These are phyloP conservation scores for Kitagawia praeruptora DNA, from an alignment of 129 eudicot species.

Conservation along the genomic window DNA sequence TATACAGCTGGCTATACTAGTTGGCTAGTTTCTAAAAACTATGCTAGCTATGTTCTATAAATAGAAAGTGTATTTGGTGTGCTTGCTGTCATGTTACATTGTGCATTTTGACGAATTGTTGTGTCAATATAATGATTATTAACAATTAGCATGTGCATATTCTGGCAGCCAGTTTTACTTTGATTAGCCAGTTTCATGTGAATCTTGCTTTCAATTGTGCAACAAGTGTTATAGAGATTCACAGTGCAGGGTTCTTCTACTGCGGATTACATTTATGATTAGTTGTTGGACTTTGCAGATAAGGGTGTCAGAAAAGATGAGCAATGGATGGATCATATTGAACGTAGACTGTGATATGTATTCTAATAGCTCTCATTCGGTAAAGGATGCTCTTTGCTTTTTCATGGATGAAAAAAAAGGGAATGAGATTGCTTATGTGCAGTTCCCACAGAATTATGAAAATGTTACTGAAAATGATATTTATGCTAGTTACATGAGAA, in stretches of 20 bases:
- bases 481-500: constrained; percentile 41
- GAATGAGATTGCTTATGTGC: constrained; percentile 73
- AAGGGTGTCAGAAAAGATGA: constrained; percentile 74
- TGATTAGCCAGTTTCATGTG: neutral
- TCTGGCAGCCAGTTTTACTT: too few species aligned
- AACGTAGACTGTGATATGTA: constrained; percentile 96
- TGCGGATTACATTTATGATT: neutral
- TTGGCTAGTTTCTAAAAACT: too few species aligned
- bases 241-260: neutral
- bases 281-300: constrained; percentile 41
- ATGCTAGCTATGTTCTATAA: too few species aligned
- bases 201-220: neutral
- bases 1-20: too few species aligned
- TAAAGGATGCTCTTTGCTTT: constrained; percentile 84
- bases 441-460: constrained; percentile 60
- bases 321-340: constrained; percentile 70
- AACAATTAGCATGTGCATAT: neutral
- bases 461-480: constrained; percentile 67
- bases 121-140: too few species aligned
- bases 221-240: neutral
- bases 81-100: too few species aligned
- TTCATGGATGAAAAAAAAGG: constrained; percentile 79
- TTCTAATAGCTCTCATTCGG: constrained; percentile 51
- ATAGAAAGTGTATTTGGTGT: too few species aligned
- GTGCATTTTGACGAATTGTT: too few species aligned